Evolutionary conservation across 2,329 filamentous ascomycete genomes (phyloP), one percentile per base, ranked within the genome.

Genomic region (Penicillium psychrosexuale): DNA sequence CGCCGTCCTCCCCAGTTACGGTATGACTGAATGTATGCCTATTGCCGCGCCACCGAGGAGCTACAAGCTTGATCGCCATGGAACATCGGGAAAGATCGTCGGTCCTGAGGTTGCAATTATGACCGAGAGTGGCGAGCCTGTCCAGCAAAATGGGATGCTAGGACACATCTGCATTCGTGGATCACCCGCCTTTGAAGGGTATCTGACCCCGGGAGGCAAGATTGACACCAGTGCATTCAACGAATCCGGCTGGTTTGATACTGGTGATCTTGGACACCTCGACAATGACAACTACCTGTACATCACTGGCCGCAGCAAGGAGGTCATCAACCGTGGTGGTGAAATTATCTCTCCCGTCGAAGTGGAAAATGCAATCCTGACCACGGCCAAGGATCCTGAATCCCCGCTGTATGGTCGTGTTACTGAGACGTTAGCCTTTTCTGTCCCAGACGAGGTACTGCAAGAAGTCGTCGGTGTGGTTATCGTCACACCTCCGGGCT

Each of bases 21-120:
- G 81, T 17, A 83, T 84, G 81, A 84, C 81, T 1, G 81, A 83
- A 69, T 83, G 81, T 60, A 83, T 83, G 79, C 81, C 81, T 0
- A 83, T 83, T 44, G 81, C 79, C 3, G 82, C 80, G 3, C 81
- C 81, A 2, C 80, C 80, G 0, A 67, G 82, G n/a, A 65, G 77
- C 57, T 83, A 83, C 61, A 67, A 69, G 28, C 72, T 83, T 5
- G 79, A 82, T 51, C 77, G 78, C 4, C 72, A 77, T 39, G 81
- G 81, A 2, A 83, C 81, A 3, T 83, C 80, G 1, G 81, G 81
- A 27, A 66, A 81, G 45, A 76, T 74, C 28, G 77, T 77, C 8
- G 81, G 81, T 1, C 80, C 80, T 6, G 80, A 82, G 24, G 69
- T 83, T 8, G 66, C 75, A 5, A 80, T 84, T 38, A 65, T 83